Percentiles rank a stretch among this genome's conserved stretches.
Conservation (phyloP, 176 grass and related monocot species). For the Juncus inflexus region DNA sequence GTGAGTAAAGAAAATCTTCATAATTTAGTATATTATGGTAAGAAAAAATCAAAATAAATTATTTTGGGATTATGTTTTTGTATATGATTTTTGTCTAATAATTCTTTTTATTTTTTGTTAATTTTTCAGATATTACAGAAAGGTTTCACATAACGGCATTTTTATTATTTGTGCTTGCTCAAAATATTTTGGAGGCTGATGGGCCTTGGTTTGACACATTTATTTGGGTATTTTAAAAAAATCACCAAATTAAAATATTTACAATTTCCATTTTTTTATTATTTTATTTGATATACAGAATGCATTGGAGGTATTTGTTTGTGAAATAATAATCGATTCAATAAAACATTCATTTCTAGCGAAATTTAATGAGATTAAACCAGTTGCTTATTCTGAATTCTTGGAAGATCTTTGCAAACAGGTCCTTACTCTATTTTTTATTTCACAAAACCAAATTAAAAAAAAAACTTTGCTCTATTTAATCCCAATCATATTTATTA, state of each 20-base stretch:
- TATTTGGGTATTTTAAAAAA: slow-evolving; percentile 43
- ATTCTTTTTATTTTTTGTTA: background rate
- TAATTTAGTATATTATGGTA: slow-evolving; percentile 95
- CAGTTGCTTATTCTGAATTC: slow-evolving; percentile 90
- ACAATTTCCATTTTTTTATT: slow-evolving; percentile 9
- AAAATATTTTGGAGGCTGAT: slow-evolving; percentile 99
- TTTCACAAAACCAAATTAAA: background rate
- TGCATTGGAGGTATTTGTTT: slow-evolving; percentile 73
- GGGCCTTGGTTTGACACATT: slow-evolving; percentile 86
- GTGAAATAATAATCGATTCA: slow-evolving; percentile 88
- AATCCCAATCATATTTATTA: background rate
- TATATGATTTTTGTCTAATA: background rate
- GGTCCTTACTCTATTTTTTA: slow-evolving; percentile 28
- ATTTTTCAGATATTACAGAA: slow-evolving; percentile 79
- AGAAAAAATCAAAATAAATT: slow-evolving; percentile 30
- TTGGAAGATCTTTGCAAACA: slow-evolving; percentile 96
- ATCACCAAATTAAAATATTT: background rate
- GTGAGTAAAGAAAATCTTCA: slow-evolving; percentile 99
- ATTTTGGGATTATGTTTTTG: slow-evolving; percentile 10
- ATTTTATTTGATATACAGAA: slow-evolving; percentile 51
- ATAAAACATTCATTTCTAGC: slow-evolving; percentile 99
- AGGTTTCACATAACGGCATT: slow-evolving; percentile 93
- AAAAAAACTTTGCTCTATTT: background rate
- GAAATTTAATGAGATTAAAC: slow-evolving; percentile 99
- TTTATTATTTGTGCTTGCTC: slow-evolving; percentile 90